Base-by-base conservation (phyloP, 345 rosid species). In the Arabis hirsuta region DNA sequence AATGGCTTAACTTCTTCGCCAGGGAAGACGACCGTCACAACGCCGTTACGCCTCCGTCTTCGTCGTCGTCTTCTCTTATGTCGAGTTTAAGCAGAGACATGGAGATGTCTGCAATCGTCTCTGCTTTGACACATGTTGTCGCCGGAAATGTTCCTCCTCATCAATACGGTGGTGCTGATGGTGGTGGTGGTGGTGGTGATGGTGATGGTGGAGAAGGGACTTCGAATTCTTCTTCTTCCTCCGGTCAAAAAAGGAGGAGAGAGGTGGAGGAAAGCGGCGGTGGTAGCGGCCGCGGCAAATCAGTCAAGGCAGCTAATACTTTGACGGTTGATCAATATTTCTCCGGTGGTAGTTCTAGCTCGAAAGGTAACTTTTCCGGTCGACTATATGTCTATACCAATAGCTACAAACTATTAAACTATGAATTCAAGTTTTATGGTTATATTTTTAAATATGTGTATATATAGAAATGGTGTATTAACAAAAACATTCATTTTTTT, bases 71-170 rank as follows among this genome's bases (percentile, higher is more conserved):
- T 50, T 47, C 75, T 48, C 29, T 76, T 14, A 63, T 81, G 39
- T 69, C 81, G 2, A 52, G 81, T 36, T 26, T 48, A 54, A 71
- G 70, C 36, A 85, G 86, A 70, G 88, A 88, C 69, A 79, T 73
- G 80, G 98, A 92, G 87, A 88, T 83, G 89, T 81, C 87, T 3
- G 83, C 74, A 0, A 90, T 90, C 71, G 96, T 90, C 59, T 78
- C 93, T 55, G 93, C 98, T 73, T 74, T 92, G 76, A 77, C 82
- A 1, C 87, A 78, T 59, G 96, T 90, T 3, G 88, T 92, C 38
- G 74, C 91, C 2, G 96, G 98, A 20, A 84, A 84, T 42, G 83
- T 76, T 50, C 83, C 82, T 42, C 14, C 32, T n/a, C 50, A 12
- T 27, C 70, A 46, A 62, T 7, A 38, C 16, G 60, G 13, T 38